Percentiles rank a stretch among this genome's conserved stretches.
Evolutionary conservation across 2,329 filamentous ascomycete genomes (phyloP).

Genomic region (Aspergillus sp.): DNA sequence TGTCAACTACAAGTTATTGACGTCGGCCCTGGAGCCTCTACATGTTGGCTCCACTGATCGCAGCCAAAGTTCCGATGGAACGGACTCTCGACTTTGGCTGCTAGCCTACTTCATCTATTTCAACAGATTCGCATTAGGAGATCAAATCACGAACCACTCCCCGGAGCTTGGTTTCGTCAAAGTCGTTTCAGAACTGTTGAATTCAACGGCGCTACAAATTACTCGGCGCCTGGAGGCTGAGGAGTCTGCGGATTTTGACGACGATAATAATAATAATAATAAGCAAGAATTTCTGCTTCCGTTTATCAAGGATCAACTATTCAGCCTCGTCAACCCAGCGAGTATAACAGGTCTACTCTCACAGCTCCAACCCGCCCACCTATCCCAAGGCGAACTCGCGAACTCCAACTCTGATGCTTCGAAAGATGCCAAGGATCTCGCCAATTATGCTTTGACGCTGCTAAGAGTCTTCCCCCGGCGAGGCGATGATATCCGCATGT

Average conservation of each 20-base stretch:
- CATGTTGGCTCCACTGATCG: slow-evolving; percentile 26
- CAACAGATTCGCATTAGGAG: slow-evolving; percentile 49
- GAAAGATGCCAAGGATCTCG: slow-evolving; percentile 69
- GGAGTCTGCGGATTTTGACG: slow-evolving; percentile 29
- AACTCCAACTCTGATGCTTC: slow-evolving; percentile 38
- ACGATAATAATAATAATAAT: slow-evolving; percentile 26
- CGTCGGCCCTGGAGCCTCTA: slow-evolving; percentile 36
- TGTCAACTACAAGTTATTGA: slow-evolving; percentile 53
- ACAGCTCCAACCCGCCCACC: slow-evolving; percentile 34
- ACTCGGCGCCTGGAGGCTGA: slow-evolving; percentile 50
- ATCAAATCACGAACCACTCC: slow-evolving; percentile 36
- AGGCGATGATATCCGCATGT: slow-evolving; percentile 91
- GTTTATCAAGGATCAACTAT: slow-evolving; percentile 66
- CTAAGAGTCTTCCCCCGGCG: slow-evolving; percentile 79
- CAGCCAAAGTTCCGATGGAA: slow-evolving; percentile 33
- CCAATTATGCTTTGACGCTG: slow-evolving; percentile 82
- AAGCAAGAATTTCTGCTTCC: slow-evolving; percentile 37
- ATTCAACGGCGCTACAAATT: slow-evolving; percentile 57
- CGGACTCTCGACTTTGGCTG: slow-evolving; percentile 54
- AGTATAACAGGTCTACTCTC: slow-evolving; percentile 67
- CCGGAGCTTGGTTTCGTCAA: slow-evolving; percentile 56
- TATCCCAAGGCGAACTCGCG: slow-evolving; percentile 23
- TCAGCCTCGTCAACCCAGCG: slow-evolving; percentile 71
- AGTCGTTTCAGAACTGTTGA: slow-evolving; percentile 57
- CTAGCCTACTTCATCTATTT: slow-evolving; percentile 62